Base-by-base conservation (phyloP, 495 filamentous ascomycete genomes). In the Acidiella bohemica region DNA sequence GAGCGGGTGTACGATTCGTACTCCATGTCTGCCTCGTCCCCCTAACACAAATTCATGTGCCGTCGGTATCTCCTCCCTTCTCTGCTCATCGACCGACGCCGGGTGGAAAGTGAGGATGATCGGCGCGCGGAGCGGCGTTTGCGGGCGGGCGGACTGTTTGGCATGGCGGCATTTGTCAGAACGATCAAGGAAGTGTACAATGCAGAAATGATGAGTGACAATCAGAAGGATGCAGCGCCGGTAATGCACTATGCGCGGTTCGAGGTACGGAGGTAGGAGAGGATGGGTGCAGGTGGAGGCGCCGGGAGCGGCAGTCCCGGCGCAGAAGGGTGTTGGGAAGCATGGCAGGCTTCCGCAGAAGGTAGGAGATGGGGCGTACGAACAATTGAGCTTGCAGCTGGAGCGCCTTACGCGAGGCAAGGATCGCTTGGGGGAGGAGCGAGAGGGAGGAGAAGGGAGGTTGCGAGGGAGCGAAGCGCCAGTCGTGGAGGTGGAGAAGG, bases 111-210 rank as follows among this genome's bases (percentile, higher is more conserved):
- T n/a, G n/a, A n/a, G n/a, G n/a, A 18, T 20, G 27, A 9, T 14
- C 9, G 26, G 13, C 20, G 26, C 18, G 23, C 16, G 34, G 20
- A 42, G 9, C 30, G 40, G 13, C 33, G 42, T 25, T 44, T 34
- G 27, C 21, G 1, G 36, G 25, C 12, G 23, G 18, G 14, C 20
- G 42, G 36, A 32, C 47, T 51, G 43, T 46, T 38, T 46, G 47
- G 42, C 47, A 51, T 46, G 43, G 36, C 41, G 47, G 42, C 47
- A 6, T 17, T 36, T 19, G 43, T 51, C 42, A 51, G 47, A 39
- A 12, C 28, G 43, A 13, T 23, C n/a, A 22, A 23, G 4, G 3
- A 24, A 37, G 5, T 10, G 36, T 27, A n/a, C n/a, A n/a, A 27
- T 7, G 7, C 25, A n/a, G 7, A 27, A 18, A 5, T 22, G 20